Conservation (phyloP, 495 filamentous ascomycete species). For the Neurospora sp. region DNA sequence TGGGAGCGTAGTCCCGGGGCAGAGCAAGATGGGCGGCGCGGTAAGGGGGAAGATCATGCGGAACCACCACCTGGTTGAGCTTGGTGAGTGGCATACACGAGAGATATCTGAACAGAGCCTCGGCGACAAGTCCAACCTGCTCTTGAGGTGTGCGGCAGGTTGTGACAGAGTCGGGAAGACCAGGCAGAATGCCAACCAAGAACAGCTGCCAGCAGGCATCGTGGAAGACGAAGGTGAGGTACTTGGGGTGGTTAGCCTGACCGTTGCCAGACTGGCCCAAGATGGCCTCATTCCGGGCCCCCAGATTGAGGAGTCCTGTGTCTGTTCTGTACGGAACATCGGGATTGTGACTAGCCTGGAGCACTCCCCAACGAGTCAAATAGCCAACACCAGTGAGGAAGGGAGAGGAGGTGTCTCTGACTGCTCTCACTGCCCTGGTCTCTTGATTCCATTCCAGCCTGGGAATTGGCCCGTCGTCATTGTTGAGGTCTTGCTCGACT, state of each 20-base stretch:
- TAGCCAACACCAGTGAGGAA: not conserved
- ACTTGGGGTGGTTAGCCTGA: not conserved
- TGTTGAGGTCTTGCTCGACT: not conserved
- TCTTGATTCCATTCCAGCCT: not conserved
- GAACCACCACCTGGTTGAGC: not conserved
- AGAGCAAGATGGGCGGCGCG: not conserved
- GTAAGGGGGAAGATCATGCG: not conserved
- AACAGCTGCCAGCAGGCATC: not conserved
- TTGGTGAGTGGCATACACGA: not conserved
- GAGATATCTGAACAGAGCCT: not conserved
- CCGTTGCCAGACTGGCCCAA: not conserved
- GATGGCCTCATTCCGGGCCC: not conserved
- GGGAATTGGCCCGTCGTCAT: not conserved
- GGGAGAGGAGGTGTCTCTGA: not conserved
- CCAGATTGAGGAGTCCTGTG: not conserved
- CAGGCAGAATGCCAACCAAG: not conserved
- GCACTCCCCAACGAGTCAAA: not conserved
- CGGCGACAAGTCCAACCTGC: not conserved
- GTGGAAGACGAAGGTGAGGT: not conserved
- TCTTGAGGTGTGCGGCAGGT: not conserved
- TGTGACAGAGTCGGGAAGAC: not conserved
- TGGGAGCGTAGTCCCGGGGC: not conserved
- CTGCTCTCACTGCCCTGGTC: not conserved
- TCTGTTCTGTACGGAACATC: not conserved
- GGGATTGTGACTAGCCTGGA: not conserved